A percentile compares a stretch with the other conserved stretches of the same genome.
These are phyloP conservation scores for Xanthoconium purpureum DNA, from an alignment of 768 basidiomycete genomes.

Conservation along the genomic window DNA sequence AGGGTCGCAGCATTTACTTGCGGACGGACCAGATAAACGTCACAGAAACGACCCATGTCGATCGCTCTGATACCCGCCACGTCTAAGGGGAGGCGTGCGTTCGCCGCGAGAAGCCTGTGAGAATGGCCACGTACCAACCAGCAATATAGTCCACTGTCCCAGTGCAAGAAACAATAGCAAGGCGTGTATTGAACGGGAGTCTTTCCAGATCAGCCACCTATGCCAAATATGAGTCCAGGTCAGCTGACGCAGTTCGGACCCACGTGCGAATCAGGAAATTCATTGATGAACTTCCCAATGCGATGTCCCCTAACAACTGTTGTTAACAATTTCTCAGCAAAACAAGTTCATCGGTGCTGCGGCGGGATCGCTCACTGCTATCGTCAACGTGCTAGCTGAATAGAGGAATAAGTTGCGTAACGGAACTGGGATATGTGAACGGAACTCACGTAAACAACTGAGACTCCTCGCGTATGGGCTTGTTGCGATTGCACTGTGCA, in stretches of 20 bases:
- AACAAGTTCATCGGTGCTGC: neutral
- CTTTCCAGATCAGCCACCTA: slow-evolving; percentile 29
- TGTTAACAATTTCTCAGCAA: neutral
- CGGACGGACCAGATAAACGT: neutral
- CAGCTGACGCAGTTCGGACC: neutral
- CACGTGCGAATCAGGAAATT: slow-evolving; percentile 27
- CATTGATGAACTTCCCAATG: slow-evolving; percentile 20
- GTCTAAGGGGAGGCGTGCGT: slow-evolving; percentile 1
- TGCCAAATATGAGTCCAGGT: neutral
- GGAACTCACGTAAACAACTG: slow-evolving; percentile 14
- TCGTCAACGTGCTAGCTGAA: neutral
- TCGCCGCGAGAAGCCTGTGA: neutral
- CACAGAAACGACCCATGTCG: neutral
- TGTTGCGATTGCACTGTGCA: neutral
- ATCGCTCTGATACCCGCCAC: neutral
- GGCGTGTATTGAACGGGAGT: slow-evolving; percentile 3
- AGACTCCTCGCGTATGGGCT: neutral
- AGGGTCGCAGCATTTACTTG: neutral
- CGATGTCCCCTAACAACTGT: slow-evolving; percentile 6
- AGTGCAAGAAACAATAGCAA: slow-evolving; percentile 14
- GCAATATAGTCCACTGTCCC: slow-evolving; percentile 20
- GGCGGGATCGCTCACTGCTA: slow-evolving; percentile 3
- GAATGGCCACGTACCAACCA: slow-evolving; percentile 1
- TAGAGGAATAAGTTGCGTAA: neutral
- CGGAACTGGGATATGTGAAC: neutral